Base-by-base conservation (phyloP, 139 green algal genomes). In the Volvox reticuliferus region DNA sequence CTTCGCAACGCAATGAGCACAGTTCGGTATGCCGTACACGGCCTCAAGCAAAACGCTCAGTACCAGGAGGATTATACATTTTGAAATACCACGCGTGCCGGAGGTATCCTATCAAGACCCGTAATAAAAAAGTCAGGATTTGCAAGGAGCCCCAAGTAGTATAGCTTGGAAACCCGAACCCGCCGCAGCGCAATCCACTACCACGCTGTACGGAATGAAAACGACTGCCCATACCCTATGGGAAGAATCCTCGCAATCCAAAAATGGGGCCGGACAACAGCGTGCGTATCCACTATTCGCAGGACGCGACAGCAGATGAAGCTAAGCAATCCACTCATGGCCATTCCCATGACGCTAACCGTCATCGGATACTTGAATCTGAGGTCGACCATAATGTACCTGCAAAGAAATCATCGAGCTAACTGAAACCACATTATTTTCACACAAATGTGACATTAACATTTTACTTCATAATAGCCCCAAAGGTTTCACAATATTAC, bases 311-410 rank as follows among this genome's bases (percentile, higher is more conserved):
- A 98, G 12, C 82, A 93, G 12, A 97, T n/a, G 85, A 91, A 97
- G 82, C 82, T 92, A 3, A 97, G 95, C 1, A 97, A 2, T 2
- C 92, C 91, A 30, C 87, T 95, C 76, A 79, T 88, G 19, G 91
- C 33, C 97, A 99, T 99, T 35, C 97, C 97, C 82, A 98, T 95
- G 17, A 93, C 71, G 21, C 92, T 95, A 0, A 97, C 92, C 3
- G 93, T 88, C 94, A 98, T 98, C 1, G 97, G 97, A 88, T 97
- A 99, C 77, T 89, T 92, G 85, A 99, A 99, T 0, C 92, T 90
- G 5, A 95, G 76, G 75, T 97, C 94, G 0, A 95, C 95, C 87
- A 99, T 95, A 3, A 99, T 88, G 65, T 97, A 93, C 84, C 76
- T 93, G 67, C 78, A 55, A 2, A 18, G 20, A 79, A 36, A 79